These are phyloP conservation scores for Sphagnurus paluster DNA, from an alignment of 1,284 basidiomycete species.

Conservation along the genomic window DNA sequence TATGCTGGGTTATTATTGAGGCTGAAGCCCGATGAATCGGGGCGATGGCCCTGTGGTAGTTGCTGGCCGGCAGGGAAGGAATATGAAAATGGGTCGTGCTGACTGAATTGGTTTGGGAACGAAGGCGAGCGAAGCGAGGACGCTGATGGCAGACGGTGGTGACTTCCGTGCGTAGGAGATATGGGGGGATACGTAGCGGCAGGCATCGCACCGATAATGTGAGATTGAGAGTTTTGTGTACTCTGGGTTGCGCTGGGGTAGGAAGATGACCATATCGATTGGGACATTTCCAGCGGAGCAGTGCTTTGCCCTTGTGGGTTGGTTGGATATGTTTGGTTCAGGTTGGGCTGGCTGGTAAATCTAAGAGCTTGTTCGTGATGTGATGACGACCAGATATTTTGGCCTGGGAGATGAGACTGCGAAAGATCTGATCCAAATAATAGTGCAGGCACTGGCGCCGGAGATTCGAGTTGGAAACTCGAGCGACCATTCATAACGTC, in stretches of 20 bases:
- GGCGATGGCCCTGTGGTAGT: slow-evolving; percentile 25
- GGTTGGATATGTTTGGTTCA: slow-evolving; percentile 26
- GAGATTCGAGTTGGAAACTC: slow-evolving; percentile 29
- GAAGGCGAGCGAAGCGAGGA: slow-evolving; percentile 22
- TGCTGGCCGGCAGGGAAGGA: slow-evolving; percentile 22
- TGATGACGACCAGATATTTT: slow-evolving; percentile 58
- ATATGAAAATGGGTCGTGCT: slow-evolving; percentile 29
- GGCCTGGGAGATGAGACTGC: slow-evolving; percentile 35
- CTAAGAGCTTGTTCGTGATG: slow-evolving; percentile 43
- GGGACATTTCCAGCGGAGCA: slow-evolving; percentile 28
- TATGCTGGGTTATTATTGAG: slow-evolving; percentile 17
- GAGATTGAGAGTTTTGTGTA: slow-evolving; percentile 32
- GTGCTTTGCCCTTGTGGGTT: slow-evolving; percentile 25
- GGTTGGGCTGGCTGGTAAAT: slow-evolving; percentile 26
- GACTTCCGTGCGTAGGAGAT: slow-evolving; percentile 14
- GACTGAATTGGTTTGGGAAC: slow-evolving; percentile 19
- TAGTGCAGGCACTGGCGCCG: slow-evolving; percentile 36
- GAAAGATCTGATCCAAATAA: slow-evolving; percentile 44
- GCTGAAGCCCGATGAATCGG: slow-evolving; percentile 21
- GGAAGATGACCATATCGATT: slow-evolving; percentile 37
- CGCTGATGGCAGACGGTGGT: slow-evolving; percentile 30
- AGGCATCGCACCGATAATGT: slow-evolving; percentile 25
- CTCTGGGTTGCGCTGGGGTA: slow-evolving; percentile 28
- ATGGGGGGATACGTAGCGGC: slow-evolving; percentile 27
- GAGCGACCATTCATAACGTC: slow-evolving; percentile 44